Conservation (phyloP, 2,329 filamentous ascomycete species). For the Ophiobolus disseminans region DNA sequence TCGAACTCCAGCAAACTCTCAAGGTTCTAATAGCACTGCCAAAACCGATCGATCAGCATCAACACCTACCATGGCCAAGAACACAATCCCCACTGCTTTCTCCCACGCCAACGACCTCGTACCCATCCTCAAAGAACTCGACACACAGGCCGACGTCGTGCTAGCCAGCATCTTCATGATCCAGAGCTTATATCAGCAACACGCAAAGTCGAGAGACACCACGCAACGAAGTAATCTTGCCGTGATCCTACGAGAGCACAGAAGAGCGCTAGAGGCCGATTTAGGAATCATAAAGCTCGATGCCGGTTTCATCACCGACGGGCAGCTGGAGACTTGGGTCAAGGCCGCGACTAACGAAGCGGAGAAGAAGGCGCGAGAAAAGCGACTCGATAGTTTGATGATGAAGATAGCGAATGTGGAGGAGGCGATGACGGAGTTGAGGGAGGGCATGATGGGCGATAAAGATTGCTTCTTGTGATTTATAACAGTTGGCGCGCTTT, state of each 20-base stretch:
- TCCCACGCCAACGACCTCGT: slow-evolving; percentile 2
- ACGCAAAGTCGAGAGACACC: background rate
- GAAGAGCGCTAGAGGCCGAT: slow-evolving; percentile 5
- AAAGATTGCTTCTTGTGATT: background rate
- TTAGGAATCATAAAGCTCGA: slow-evolving; percentile 4
- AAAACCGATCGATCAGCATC: too few relatives aligned
- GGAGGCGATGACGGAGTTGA: background rate
- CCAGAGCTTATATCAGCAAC: slow-evolving; percentile 1
- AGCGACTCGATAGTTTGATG: slow-evolving; percentile 4
- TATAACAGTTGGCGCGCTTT: too few relatives aligned
- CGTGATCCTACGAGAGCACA: slow-evolving; percentile 2
- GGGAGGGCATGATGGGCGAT: background rate
- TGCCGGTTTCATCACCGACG: slow-evolving; percentile 3
- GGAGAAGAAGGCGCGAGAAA: slow-evolving; percentile 5
- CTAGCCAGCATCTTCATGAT: slow-evolving; percentile 8
- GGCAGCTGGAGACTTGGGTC: slow-evolving; percentile 6
- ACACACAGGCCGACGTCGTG: slow-evolving; percentile 4
- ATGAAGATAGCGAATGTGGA: slow-evolving; percentile 3
- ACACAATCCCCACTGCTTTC: background rate
- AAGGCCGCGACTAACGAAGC: background rate
- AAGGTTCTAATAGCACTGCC: too few relatives aligned
- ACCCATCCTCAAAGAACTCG: slow-evolving; percentile 2
- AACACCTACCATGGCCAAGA: too few relatives aligned
- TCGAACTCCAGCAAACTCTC: too few relatives aligned
- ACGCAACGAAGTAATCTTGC: slow-evolving; percentile 4